phyloP scores from a whole-genome alignment of 352 stramenopile genomes.

The Pythium pectinolyticum region DNA sequence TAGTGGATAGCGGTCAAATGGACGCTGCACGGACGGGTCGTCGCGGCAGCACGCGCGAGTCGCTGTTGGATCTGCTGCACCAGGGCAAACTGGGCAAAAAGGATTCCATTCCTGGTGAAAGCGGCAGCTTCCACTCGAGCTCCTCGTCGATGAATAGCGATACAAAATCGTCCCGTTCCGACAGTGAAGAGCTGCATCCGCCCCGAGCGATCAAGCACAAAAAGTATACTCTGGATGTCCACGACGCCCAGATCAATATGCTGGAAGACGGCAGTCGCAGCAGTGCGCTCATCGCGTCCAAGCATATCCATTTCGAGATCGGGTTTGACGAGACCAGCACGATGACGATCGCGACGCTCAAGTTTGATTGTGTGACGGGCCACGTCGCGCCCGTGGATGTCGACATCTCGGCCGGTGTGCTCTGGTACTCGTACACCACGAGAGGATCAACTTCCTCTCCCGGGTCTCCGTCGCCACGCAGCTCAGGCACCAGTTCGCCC shows the following conservation, averaged over 20 bases:
- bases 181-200: conserved; percentile 21
- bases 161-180: conserved; percentile 8
- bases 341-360: conserved; percentile 58
- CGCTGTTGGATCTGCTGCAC: conserved; percentile 67
- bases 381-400: conserved; percentile 77
- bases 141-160: conserved; percentile 7
- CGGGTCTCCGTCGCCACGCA: neutral
- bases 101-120: conserved; percentile 12
- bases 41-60: conserved; percentile 55
- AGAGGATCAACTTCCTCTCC: neutral
- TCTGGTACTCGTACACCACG: conserved; percentile 63
- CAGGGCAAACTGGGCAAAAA: conserved; percentile 72
- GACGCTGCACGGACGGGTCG: conserved; percentile 10
- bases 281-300: conserved; percentile 67
- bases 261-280: conserved; percentile 64
- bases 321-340: conserved; percentile 45
- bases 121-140: too few species aligned
- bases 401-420: conserved; percentile 63
- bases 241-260: conserved; percentile 81
- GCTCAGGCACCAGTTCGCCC: conserved; percentile 25
- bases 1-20: neutral
- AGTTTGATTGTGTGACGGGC: conserved; percentile 65
- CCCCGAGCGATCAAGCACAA: conserved; percentile 53
- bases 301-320: conserved; percentile 77
- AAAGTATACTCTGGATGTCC: conserved; percentile 72